Base-by-base conservation (phyloP, 371 early-diverging fungal genomes). In the Dichotomocladium elegans region DNA sequence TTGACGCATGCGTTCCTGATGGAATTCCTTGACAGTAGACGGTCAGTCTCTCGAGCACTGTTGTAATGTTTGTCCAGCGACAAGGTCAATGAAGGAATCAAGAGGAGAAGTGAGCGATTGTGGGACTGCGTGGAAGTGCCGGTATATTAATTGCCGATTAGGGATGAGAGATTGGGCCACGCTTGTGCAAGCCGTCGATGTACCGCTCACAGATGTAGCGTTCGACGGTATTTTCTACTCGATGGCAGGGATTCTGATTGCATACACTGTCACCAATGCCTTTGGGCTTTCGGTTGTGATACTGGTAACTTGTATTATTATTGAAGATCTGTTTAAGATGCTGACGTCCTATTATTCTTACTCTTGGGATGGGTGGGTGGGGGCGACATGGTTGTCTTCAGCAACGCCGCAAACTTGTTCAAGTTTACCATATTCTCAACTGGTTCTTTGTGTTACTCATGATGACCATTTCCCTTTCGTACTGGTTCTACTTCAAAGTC, bases 381-480 rank as follows among this genome's bases (percentile, higher is more conserved):
- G n/a, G n/a, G n/a, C n/a, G n/a, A n/a, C n/a, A n/a, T n/a, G n/a
- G n/a, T n/a, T n/a, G n/a, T n/a, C n/a, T n/a, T 51, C 47, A 68
- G 68, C 64, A 64, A 66, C 55, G 52, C 8, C 59, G 65, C 35
- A 64, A 41, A 19, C 15, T 65, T 51, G 63, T 72, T 11, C 60
- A 64, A 12, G 46, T 63, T 3, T 68, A 68, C 55, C 68, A 68
- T 35, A 46, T 68, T 22, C n/a, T 55, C n/a, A 65, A 72, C 49
- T 72, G 72, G 72, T 65, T 72, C 46, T 65, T 65, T 49, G 72
- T 70, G 14, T 37, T 70, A 2, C 30, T 64, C 21, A 28, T 66
- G 3, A 55, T 73, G n/a, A 63, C 63, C 7, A 54, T 50, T 3
- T 55, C 60, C 3, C 55, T 63, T 15, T 64, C 72, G 1, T 60